Conservation (phyloP, 169 alveolate species). For the Eimeria necatrix region DNA sequence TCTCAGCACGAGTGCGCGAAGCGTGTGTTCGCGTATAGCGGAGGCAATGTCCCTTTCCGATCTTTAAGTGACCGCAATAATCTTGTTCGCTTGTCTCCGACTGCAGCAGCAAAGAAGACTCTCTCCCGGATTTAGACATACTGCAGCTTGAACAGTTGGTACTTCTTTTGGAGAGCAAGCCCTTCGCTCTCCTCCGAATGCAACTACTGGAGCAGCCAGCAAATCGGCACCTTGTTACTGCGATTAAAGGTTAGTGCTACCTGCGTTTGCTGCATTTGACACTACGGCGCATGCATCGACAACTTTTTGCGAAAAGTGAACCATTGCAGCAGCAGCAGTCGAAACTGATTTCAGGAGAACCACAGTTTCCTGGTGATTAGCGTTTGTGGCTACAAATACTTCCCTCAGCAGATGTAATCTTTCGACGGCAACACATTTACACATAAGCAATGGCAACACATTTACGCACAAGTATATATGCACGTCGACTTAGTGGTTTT, state of each 20-base stretch:
- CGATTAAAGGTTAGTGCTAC: slow-evolving; percentile 35
- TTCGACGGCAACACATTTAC: no score
- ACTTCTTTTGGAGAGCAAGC: slow-evolving; percentile 51
- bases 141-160: slow-evolving; percentile 68
- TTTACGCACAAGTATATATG: neutral
- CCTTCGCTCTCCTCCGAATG: slow-evolving; percentile 57
- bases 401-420: no score
- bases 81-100: neutral
- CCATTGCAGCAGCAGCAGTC: no score
- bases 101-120: slow-evolving; percentile 70
- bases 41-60: no score
- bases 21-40: no score
- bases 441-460: neutral
- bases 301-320: neutral
- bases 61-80: no score
- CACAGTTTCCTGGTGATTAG: no score
- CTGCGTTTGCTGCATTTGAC: neutral
- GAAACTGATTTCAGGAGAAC: no score
- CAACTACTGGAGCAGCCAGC: slow-evolving; percentile 53
- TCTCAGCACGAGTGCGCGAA: no score
- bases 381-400: no score
- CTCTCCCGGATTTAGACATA: slow-evolving; percentile 22
- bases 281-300: neutral
- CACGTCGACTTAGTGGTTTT: no score
- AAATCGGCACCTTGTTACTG: slow-evolving; percentile 53